Conservation (phyloP, 2,329 filamentous ascomycete genomes). For the Endothia cerciana region DNA sequence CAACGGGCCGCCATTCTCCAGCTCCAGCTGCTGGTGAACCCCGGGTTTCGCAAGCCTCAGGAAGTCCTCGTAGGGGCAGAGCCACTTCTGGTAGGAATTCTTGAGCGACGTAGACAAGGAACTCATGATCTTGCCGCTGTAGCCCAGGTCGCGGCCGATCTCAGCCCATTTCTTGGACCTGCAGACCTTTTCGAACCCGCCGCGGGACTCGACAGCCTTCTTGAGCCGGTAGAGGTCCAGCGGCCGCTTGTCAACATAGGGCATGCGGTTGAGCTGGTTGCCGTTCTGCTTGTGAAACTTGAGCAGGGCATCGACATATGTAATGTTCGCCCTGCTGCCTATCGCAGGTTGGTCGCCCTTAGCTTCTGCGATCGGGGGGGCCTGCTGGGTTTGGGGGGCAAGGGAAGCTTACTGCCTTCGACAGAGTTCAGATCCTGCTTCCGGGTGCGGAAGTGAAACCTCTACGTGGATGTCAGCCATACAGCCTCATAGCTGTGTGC, state of each 20-base stretch:
- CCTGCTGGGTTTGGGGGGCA: slow-evolving; percentile 8
- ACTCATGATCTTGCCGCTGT: slow-evolving; percentile 99
- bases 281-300: slow-evolving; percentile 98
- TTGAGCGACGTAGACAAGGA: slow-evolving; percentile 96
- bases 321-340: slow-evolving; percentile 94
- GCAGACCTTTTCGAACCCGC: slow-evolving; percentile 95
- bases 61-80: slow-evolving; percentile 96
- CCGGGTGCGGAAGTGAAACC: slow-evolving; percentile 94
- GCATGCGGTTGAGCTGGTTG: slow-evolving; percentile 89
- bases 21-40: slow-evolving; percentile 93
- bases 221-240: slow-evolving; percentile 95
- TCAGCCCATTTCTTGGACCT: slow-evolving; percentile 99
- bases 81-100: slow-evolving; percentile 97
- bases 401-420: slow-evolving; percentile 81
- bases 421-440: slow-evolving; percentile 97
- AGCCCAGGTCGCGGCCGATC: slow-evolving; percentile 93
- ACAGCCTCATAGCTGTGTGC: not conserved
- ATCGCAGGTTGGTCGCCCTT: slow-evolving; percentile 27
- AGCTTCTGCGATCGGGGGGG: slow-evolving; percentile 41
- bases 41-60: slow-evolving; percentile 87
- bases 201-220: slow-evolving; percentile 92
- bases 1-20: slow-evolving; percentile 89
- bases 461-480: slow-evolving; percentile 53
- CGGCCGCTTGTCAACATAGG: slow-evolving; percentile 96
- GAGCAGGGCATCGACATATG: slow-evolving; percentile 90